Evolutionary conservation across 768 basidiomycete genomes (phyloP).

Genomic region (Gelatoporia subvermispora): DNA sequence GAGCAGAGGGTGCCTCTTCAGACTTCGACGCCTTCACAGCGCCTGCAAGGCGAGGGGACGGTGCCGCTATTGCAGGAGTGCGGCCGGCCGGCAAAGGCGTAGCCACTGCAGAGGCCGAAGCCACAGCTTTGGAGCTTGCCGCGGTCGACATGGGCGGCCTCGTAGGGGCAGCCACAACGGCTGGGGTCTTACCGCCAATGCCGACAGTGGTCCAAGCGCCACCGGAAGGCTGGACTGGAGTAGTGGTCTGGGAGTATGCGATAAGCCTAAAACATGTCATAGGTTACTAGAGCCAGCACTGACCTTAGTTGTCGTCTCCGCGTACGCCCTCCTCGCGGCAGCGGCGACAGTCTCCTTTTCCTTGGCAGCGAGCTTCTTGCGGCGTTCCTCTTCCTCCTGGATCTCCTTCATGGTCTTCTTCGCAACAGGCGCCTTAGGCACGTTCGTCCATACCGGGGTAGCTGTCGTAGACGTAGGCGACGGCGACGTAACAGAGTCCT

Average conservation of each 20-base stretch:
- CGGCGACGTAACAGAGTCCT: slow-evolving; percentile 38
- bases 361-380: slow-evolving; percentile 63
- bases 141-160: slow-evolving; percentile 20
- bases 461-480: slow-evolving; percentile 21
- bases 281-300: slow-evolving; percentile 4
- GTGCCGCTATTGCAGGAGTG: slow-evolving; percentile 28
- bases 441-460: slow-evolving; percentile 65
- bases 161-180: slow-evolving; percentile 28
- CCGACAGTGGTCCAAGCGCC: slow-evolving; percentile 89
- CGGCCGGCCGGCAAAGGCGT: slow-evolving; percentile 23
- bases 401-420: slow-evolving; percentile 99
- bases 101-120: slow-evolving; percentile 19
- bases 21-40: slow-evolving; percentile 32
- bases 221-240: slow-evolving; percentile 28
- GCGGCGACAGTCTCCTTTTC: slow-evolving; percentile 51
- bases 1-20: slow-evolving; percentile 62
- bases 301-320: slow-evolving; percentile 76
- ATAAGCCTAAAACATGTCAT: neutral
- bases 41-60: slow-evolving; percentile 31
- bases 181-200: slow-evolving; percentile 56
- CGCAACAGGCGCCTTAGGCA: slow-evolving; percentile 43
- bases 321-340: slow-evolving; percentile 66
- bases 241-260: slow-evolving; percentile 14
- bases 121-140: slow-evolving; percentile 30
- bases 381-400: slow-evolving; percentile 91